Percentiles rank a stretch among this genome's conserved stretches.
phyloP scores from a whole-genome alignment of 2,329 filamentous ascomycete species.

The Beauveria asiatica region DNA sequence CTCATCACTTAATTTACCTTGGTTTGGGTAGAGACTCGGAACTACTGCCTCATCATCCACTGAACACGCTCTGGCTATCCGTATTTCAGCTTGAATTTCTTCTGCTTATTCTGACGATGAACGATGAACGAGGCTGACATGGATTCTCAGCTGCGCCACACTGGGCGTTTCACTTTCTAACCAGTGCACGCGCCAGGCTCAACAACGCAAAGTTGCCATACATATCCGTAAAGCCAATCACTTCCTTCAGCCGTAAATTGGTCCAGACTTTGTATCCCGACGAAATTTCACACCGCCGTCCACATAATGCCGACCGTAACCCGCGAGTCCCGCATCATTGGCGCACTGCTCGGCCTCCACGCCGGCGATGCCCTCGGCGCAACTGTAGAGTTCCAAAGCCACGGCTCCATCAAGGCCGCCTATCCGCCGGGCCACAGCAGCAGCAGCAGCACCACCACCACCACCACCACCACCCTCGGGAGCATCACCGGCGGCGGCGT shows the following conservation, averaged over 20 bases:
- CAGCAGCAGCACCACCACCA: slow-evolving; percentile 24
- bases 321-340: slow-evolving; percentile 25
- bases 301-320: background rate
- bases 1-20: slow-evolving; percentile 2
- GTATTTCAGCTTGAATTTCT: slow-evolving; percentile 31
- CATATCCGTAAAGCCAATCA: background rate
- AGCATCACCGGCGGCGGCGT: slow-evolving; percentile 36
- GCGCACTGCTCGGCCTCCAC: slow-evolving; percentile 38
- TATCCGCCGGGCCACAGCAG: slow-evolving; percentile 21
- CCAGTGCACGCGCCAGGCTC: too few species aligned
- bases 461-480: too few species aligned
- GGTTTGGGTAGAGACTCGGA: slow-evolving; percentile 21
- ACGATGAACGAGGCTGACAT: too few species aligned
- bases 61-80: slow-evolving; percentile 29
- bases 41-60: slow-evolving; percentile 29
- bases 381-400: slow-evolving; percentile 33
- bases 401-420: slow-evolving; percentile 21
- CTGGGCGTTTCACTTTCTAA: background rate
- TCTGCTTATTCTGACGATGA: too few species aligned
- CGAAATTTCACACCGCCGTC: background rate
- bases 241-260: background rate
- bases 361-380: slow-evolving; percentile 39
- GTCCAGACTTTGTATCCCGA: background rate
- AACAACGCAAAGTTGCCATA: background rate
- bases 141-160: background rate